Percentiles rank a stretch among this genome's conserved stretches.
Conservation (phyloP, 768 basidiomycete genomes). For the Tricholoma furcatifolium region DNA sequence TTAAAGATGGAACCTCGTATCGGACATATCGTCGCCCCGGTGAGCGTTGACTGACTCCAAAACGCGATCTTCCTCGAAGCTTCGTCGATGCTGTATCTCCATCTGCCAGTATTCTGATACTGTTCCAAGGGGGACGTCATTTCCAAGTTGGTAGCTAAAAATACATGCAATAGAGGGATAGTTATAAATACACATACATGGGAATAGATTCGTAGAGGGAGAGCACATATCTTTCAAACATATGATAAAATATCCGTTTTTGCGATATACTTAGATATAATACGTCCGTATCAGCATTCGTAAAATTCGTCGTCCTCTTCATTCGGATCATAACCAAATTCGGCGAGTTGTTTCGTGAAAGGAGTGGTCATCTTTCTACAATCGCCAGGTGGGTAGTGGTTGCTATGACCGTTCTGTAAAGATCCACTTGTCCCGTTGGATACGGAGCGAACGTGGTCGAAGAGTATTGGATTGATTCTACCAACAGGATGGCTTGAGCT, state of each 20-base stretch:
- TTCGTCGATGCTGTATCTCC: background rate
- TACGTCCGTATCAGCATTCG: background rate
- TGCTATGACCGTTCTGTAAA: background rate
- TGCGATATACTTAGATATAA: background rate
- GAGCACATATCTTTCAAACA: background rate
- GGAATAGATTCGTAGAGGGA: background rate
- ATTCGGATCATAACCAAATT: slow-evolving; percentile 18
- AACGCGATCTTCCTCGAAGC: background rate
- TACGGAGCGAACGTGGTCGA: slow-evolving; percentile 13
- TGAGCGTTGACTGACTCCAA: background rate
- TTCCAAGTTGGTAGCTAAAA: slow-evolving; percentile 1
- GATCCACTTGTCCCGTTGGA: background rate
- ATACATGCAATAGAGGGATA: background rate
- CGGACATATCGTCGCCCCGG: background rate
- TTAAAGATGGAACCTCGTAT: background rate
- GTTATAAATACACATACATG: background rate
- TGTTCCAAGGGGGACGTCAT: too few species aligned
- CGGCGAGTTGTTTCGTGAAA: slow-evolving; percentile 15
- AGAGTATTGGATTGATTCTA: slow-evolving; percentile 19
- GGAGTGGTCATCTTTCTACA: slow-evolving; percentile 15
- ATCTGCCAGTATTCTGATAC: background rate
- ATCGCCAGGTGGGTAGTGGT: slow-evolving; percentile 3
- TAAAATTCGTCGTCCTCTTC: slow-evolving; percentile 15
- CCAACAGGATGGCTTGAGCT: background rate
- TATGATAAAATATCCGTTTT: background rate